Conservation (phyloP, 345 rosid genomes). For the Kernera saxatilis region DNA sequence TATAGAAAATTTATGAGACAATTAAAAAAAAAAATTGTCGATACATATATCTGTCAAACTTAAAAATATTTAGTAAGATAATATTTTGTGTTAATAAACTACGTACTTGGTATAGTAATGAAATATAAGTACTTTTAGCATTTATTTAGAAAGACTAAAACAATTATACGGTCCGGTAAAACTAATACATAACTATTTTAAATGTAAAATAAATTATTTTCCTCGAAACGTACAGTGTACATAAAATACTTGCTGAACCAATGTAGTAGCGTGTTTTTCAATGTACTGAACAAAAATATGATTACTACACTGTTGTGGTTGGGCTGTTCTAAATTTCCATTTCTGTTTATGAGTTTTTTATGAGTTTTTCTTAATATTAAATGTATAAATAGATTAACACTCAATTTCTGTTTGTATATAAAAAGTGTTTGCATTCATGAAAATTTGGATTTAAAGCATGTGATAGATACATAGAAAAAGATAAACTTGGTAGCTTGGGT, state of each 20-base stretch:
- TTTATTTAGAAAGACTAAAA: not conserved
- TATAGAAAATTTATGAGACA: not conserved
- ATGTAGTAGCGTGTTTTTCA: not conserved
- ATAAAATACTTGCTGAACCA: not conserved
- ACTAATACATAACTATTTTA: too few species aligned
- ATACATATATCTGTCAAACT: too few species aligned
- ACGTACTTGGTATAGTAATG: not conserved
- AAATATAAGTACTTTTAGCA: not conserved
- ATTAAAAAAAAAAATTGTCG: too few species aligned
- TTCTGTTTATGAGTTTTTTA: not conserved
- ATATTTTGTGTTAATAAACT: too few species aligned
- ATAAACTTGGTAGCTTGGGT: conserved; percentile 24
- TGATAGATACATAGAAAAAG: conserved; percentile 16
- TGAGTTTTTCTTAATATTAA: not conserved
- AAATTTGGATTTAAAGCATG: conserved; percentile 22
- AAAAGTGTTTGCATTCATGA: conserved; percentile 9
- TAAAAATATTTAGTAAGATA: too few species aligned
- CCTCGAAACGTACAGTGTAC: not conserved
- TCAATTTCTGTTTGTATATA: not conserved
- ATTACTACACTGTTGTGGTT: too few species aligned
- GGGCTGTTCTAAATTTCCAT: not conserved
- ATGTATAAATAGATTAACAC: not conserved
- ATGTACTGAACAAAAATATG: not conserved
- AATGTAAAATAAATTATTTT: too few species aligned
- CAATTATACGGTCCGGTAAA: not conserved